A percentile compares a stretch with the other conserved stretches of the same genome.
Conservation (phyloP, 164 flowering plant genomes). For the Magnolia kwangsiensis region DNA sequence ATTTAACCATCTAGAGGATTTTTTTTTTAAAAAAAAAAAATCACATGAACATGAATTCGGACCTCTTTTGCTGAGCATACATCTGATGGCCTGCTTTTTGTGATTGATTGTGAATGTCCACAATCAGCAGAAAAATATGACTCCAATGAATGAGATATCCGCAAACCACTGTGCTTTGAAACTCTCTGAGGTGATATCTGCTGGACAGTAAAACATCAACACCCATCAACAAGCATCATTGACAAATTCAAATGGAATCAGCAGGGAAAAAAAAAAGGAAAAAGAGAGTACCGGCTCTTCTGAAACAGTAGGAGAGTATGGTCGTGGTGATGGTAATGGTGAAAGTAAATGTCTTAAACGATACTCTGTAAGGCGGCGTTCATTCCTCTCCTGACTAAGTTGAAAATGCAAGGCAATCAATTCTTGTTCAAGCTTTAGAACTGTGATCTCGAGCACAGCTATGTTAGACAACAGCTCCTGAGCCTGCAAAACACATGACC, state of each 20-base stretch:
- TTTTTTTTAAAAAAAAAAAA: conserved; percentile 1
- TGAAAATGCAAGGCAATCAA: conserved; percentile 30
- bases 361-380: conserved; percentile 43
- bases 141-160: conserved; percentile 8
- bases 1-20: not conserved
- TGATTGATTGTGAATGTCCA: conserved; percentile 1
- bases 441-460: conserved; percentile 34
- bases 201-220: conserved; percentile 3
- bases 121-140: conserved; percentile 2
- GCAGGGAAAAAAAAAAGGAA: not conserved
- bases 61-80: not conserved
- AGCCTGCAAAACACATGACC: conserved; percentile 20
- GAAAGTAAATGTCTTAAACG: conserved; percentile 22
- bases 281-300: conserved; percentile 11
- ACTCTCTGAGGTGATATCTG: not conserved
- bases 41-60: not conserved
- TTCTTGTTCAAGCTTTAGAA: conserved; percentile 42
- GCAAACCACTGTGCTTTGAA: not conserved
- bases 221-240: not conserved
- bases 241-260: not conserved
- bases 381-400: conserved; percentile 45
- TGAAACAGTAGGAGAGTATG: conserved; percentile 10
- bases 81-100: not conserved
- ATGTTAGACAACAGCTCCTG: conserved; percentile 34
- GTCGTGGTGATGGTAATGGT: conserved; percentile 5